These are phyloP conservation scores for Calvatia gigantea DNA, from an alignment of 768 basidiomycete genomes.

Conservation along the genomic window DNA sequence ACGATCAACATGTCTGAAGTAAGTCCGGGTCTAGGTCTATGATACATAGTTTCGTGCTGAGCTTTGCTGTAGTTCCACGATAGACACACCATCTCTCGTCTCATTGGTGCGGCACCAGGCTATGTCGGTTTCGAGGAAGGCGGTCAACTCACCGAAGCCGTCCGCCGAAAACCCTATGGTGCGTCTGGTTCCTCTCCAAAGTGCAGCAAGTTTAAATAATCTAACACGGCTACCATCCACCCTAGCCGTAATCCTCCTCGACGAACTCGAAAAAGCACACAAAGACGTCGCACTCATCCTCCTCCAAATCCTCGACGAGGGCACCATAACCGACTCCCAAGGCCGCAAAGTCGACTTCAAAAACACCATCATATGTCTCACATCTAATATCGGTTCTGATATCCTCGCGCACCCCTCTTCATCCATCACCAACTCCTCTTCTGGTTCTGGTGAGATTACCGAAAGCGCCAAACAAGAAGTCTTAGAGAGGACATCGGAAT, in stretches of 20 bases:
- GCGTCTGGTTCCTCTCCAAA: slow-evolving; percentile 12
- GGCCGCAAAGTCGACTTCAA: slow-evolving; percentile 92
- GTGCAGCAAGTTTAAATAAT: neutral
- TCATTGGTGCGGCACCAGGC: slow-evolving; percentile 92
- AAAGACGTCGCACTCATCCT: slow-evolving; percentile 91
- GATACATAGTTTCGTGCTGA: no score
- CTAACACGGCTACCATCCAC: neutral
- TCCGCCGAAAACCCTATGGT: slow-evolving; percentile 88
- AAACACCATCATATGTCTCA: slow-evolving; percentile 92
- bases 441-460: slow-evolving; percentile 54
- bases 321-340: slow-evolving; percentile 85
- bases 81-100: slow-evolving; percentile 83
- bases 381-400: slow-evolving; percentile 83
- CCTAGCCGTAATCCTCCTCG: slow-evolving; percentile 71
- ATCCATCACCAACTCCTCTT: slow-evolving; percentile 48
- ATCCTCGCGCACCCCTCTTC: slow-evolving; percentile 69
- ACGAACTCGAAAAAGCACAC: slow-evolving; percentile 93
- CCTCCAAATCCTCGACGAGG: slow-evolving; percentile 89
- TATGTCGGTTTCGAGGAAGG: slow-evolving; percentile 92
- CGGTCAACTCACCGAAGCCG: slow-evolving; percentile 90
- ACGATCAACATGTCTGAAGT: slow-evolving; percentile 94
- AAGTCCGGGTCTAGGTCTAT: neutral
- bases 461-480: slow-evolving; percentile 62
- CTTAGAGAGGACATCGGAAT: slow-evolving; percentile 67
- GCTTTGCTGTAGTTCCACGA: slow-evolving; percentile 66